Conservation (phyloP, 371 early-diverging fungal genomes). For the Fennellomyces sp. region DNA sequence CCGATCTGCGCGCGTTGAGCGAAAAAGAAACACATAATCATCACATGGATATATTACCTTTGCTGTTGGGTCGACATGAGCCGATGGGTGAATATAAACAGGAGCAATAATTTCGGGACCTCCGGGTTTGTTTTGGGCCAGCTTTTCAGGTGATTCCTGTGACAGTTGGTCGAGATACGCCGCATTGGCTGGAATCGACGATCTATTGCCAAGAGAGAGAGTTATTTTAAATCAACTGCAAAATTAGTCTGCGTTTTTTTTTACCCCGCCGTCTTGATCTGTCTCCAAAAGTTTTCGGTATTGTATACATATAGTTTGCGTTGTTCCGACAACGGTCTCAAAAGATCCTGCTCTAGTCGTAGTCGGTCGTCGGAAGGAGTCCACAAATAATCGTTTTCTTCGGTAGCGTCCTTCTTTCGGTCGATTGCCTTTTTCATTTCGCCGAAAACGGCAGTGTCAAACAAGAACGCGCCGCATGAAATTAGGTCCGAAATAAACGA, state of each 20-base stretch:
- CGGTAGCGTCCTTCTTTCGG: constrained; percentile 58
- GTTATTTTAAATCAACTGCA: not conserved
- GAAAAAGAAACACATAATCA: not conserved
- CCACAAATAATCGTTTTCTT: constrained; percentile 58
- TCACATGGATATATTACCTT: constrained; percentile 56
- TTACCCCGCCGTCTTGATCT: constrained; percentile 93
- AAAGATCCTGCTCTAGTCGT: constrained; percentile 90
- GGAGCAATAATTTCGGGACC: constrained; percentile 89
- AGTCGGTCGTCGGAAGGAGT: constrained; percentile 70
- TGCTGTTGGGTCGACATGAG: constrained; percentile 91
- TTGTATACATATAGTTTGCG: constrained; percentile 83
- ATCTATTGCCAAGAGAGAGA: constrained; percentile 46
- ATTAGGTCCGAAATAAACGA: constrained; percentile 92
- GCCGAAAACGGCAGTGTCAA: constrained; percentile 82
- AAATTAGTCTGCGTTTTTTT: not conserved
- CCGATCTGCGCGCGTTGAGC: constrained; percentile 66
- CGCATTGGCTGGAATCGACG: constrained; percentile 93
- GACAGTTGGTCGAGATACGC: constrained; percentile 83
- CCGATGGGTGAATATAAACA: constrained; percentile 94
- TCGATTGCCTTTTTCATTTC: constrained; percentile 77
- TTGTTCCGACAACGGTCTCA: constrained; percentile 81
- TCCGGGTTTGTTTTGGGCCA: constrained; percentile 52
- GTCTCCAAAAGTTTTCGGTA: constrained; percentile 88
- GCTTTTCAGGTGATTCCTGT: constrained; percentile 61
- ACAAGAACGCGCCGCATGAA: constrained; percentile 93